Evolutionary conservation across 495 filamentous ascomycete genomes (phyloP).

Genomic region (Xylaria nigripes): DNA sequence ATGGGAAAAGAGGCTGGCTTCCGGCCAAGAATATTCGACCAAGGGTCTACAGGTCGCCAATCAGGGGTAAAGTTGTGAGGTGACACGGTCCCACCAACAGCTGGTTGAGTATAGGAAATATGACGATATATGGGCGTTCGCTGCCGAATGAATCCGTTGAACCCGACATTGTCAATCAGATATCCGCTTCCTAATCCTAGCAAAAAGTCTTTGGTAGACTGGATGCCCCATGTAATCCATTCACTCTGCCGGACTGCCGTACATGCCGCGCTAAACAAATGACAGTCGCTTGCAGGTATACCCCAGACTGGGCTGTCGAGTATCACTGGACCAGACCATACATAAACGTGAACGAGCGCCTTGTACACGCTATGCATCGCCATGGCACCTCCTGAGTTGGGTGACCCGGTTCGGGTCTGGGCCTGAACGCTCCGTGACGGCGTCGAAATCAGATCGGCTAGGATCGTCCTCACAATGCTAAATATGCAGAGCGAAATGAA

Average conservation of each 20-base stretch:
- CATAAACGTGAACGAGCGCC: slow-evolving; percentile 36
- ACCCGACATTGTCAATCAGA: slow-evolving; percentile 28
- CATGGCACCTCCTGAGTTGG: slow-evolving; percentile 21
- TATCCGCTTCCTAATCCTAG: slow-evolving; percentile 38
- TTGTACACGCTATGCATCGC: slow-evolving; percentile 43
- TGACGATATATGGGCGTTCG: slow-evolving; percentile 30
- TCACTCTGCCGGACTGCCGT: slow-evolving; percentile 31
- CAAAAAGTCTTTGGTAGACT: slow-evolving; percentile 37
- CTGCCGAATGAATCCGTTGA: slow-evolving; percentile 38
- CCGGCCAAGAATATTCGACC: slow-evolving; percentile 24
- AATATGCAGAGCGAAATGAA: slow-evolving; percentile 44
- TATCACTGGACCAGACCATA: slow-evolving; percentile 35
- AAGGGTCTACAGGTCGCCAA: slow-evolving; percentile 34
- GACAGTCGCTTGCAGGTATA: slow-evolving; percentile 27
- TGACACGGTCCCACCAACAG: slow-evolving; percentile 26
- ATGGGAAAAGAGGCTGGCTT: slow-evolving; percentile 23
- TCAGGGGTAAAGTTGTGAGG: slow-evolving; percentile 36
- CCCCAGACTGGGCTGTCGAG: slow-evolving; percentile 32
- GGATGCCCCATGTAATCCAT: slow-evolving; percentile 37
- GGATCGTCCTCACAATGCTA: slow-evolving; percentile 39
- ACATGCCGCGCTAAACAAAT: slow-evolving; percentile 26
- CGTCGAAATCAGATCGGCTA: slow-evolving; percentile 36
- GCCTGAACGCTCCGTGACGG: slow-evolving; percentile 18
- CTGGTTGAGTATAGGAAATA: slow-evolving; percentile 25
- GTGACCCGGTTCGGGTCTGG: slow-evolving; percentile 24